Evolutionary conservation across 306 rosid species (phyloP).

Genomic region (Abrus precatorius): DNA sequence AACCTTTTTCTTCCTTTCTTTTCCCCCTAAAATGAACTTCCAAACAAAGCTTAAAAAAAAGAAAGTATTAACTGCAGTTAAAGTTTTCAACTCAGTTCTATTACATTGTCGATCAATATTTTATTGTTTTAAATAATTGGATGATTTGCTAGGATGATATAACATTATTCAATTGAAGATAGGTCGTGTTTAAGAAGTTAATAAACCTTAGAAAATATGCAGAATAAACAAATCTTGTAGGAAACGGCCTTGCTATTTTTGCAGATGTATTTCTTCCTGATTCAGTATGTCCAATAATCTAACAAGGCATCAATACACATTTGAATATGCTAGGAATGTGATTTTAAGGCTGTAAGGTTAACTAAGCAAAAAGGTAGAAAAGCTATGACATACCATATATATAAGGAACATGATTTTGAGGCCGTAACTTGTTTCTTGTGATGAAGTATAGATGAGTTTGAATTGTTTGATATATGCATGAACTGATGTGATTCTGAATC

Average conservation of each 20-base stretch:
- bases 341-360: slow-evolving; percentile 5
- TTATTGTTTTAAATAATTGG: not conserved
- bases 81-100: not conserved
- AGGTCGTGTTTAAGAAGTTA: not conserved
- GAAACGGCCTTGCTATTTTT: slow-evolving; percentile 6
- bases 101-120: not conserved
- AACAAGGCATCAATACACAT: slow-evolving; percentile 26
- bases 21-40: too few species aligned
- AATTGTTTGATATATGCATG: not conserved
- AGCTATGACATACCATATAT: not conserved
- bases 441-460: not conserved
- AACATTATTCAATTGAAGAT: slow-evolving; percentile 8
- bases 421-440: not conserved
- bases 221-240: slow-evolving; percentile 24
- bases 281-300: slow-evolving; percentile 10
- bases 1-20: too few species aligned
- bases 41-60: not conserved
- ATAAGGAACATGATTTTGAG: not conserved
- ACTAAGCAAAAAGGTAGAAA: not conserved
- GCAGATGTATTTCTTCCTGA: slow-evolving; percentile 2
- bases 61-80: not conserved
- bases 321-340: slow-evolving; percentile 24
- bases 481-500: not conserved
- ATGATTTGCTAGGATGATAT: not conserved
- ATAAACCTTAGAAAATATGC: slow-evolving; percentile 2